phyloP scores from a whole-genome alignment of 2,329 filamentous ascomycete genomes.

The Colletotrichum theobromicola region DNA sequence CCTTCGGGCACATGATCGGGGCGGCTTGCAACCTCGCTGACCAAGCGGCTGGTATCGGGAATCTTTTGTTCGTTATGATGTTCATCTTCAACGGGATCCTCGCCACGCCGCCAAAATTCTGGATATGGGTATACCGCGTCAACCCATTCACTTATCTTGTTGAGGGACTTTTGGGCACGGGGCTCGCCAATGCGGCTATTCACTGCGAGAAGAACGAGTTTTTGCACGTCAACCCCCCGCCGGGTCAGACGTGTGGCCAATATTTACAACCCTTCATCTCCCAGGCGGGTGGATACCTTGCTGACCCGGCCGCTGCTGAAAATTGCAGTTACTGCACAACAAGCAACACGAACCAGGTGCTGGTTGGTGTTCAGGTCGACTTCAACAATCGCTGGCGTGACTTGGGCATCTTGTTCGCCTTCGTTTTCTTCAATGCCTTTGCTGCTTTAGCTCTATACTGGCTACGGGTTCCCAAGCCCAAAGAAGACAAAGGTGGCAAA shows the following conservation, averaged over 20 bases:
- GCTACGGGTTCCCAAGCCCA: constrained; percentile 50
- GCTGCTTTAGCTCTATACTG: constrained; percentile 60
- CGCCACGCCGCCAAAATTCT: constrained; percentile 74
- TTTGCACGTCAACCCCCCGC: constrained; percentile 63
- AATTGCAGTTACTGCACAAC: constrained; percentile 11
- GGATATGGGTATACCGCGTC: constrained; percentile 78
- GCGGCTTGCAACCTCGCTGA: constrained; percentile 68
- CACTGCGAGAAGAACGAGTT: constrained; percentile 69
- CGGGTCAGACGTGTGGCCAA: constrained; percentile 55
- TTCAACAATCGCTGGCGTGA: constrained; percentile 61
- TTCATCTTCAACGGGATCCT: constrained; percentile 77
- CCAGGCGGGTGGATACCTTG: constrained; percentile 51
- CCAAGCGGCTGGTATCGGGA: constrained; percentile 66
- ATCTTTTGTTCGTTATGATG: constrained; percentile 65
- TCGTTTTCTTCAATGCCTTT: constrained; percentile 59
- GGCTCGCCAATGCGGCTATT: constrained; percentile 65
- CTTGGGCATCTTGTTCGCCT: constrained; percentile 59
- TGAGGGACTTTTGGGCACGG: constrained; percentile 67
- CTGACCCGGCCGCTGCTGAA: constrained; percentile 42
- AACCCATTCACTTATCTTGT: constrained; percentile 79
- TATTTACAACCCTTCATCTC: constrained; percentile 58
- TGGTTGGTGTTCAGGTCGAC: constrained; percentile 38
- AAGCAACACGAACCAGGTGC: constrained; percentile 12
- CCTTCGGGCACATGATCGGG: constrained; percentile 70
- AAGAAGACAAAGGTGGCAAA: constrained; percentile 21